Base-by-base conservation (phyloP, 495 filamentous ascomycete genomes). In the Corynascus novoguineensis region DNA sequence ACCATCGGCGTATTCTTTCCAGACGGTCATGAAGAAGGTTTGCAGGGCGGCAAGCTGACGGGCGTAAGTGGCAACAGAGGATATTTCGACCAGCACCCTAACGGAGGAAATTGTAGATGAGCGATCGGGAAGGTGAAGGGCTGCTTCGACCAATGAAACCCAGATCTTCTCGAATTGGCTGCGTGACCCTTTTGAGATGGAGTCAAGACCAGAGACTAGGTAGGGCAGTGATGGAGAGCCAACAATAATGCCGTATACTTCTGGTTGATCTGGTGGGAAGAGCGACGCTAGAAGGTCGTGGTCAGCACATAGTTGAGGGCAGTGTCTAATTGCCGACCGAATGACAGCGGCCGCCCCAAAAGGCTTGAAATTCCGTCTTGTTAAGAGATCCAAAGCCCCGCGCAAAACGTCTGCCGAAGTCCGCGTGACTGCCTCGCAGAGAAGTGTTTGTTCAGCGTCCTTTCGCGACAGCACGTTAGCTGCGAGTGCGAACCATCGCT, bases 341-440 rank as follows among this genome's bases (percentile, higher is more conserved):
- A 93, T 64, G 4, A 83, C 76, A 5, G 80, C 80, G 19, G 90
- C 88, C 14, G 86, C 86, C 14, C 86, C 88, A 62, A 88, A 95
- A 0, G 89, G 87, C 63, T 93, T 93, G 42, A 89, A 90, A 59
- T 91, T 88, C 46, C 87, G 76, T 25, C 72, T 72, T 38, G 59
- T 54, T 3, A 78, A 64, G 10, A 74, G 42, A 6, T 68, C 60
- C 7, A 71, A 55, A 4, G 70, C 58, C 4, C 68, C 69, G 8
- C 62, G 49, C 17, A 79, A 45, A 14, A 79, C 41, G 5, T 65
- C 47, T 10, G 61, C 11, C 0, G 69, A 71, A 0, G 61, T 50
- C 1, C 27, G 11, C 3, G 44, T 54, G 24, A 68, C 29, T 0
- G 60, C 25, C 12, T 41, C 53, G 2, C 12, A 40, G 1, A 69